Base-by-base conservation (phyloP, 2,329 filamentous ascomycete species). In the Penicillium sp. region DNA sequence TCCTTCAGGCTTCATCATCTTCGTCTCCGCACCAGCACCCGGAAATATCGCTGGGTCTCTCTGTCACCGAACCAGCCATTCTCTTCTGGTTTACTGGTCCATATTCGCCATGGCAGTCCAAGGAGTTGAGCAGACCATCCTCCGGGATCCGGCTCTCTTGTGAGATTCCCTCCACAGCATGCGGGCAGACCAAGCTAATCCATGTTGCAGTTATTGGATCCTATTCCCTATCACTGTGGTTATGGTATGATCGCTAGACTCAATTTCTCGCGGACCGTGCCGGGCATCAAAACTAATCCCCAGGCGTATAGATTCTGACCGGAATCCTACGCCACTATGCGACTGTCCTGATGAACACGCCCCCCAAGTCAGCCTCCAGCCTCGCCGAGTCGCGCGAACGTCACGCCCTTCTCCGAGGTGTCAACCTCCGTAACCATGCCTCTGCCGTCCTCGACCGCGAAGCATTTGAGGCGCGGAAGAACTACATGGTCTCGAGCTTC, bases 101-200 rank as follows among this genome's bases (percentile, higher is more conserved):
- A 46, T 42, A 41, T 49, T 57, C 66, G 75, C 57, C 45, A 97
- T 97, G 92, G 87, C 87, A 63, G 85, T 72, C 50, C 71, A 93
- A 76, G 79, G 87, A 59, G 81, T 87, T 59, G 86, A 89, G 62
- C 93, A 98, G 79, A 93, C 90, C 78, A 96, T 98, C 82, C 88
- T 95, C 77, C 76, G 93, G 82, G 95, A 98, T 87, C 92, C 93
- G 66, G 91, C 95, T 75, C 80, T 98, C 59, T 95, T 98, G 93
- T 97, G 78, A 68, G 88, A 58, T 24, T 31, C 27, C 41, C 28
- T 45, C 25, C 42, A 47, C 25, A 37, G n/a, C 25, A 48, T 40
- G 47, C 31, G 29, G 42, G 42, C 39, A 50, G 48, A 35, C 33
- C 27, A 25, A 40, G 45, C 61, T 62, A 43, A 60, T 48, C 15